A percentile compares a stretch with the other conserved stretches of the same genome.
Evolutionary conservation across 306 rosid species (phyloP).

Genomic region (Ormosia emarginata): DNA sequence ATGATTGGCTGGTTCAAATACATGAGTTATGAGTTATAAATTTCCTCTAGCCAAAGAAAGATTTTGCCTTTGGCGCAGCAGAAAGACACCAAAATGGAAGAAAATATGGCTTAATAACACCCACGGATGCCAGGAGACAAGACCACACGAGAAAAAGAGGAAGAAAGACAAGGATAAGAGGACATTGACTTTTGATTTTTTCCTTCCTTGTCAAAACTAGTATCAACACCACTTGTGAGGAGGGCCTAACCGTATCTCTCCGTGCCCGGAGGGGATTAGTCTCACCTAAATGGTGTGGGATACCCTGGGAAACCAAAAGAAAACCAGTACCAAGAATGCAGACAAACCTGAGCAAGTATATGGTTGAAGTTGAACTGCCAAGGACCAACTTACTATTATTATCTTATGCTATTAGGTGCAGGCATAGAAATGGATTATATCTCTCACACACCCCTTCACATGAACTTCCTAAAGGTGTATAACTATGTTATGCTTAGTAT

Average conservation of each 20-base stretch:
- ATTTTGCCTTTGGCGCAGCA: not conserved
- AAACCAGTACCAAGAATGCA: not conserved
- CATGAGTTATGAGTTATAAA: not conserved
- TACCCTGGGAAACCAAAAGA: too few relatives aligned
- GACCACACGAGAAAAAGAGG: not conserved
- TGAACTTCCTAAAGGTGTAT: not conserved
- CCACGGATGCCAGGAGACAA: not conserved
- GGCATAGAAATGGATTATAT: not conserved
- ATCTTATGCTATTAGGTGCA: not conserved
- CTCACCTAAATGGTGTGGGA: too few relatives aligned
- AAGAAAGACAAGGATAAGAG: not conserved
- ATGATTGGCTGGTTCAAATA: not conserved
- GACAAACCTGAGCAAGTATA: not conserved
- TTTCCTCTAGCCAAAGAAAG: not conserved
- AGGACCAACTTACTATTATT: not conserved
- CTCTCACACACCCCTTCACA: not conserved
- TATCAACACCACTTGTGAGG: not conserved
- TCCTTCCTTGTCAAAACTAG: not conserved
- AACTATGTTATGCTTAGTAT: not conserved
- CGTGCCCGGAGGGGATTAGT: too few relatives aligned
- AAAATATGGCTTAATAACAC: not conserved
- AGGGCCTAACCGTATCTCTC: too few relatives aligned
- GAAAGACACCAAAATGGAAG: not conserved
- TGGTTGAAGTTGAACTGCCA: not conserved
- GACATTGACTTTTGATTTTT: not conserved